Evolutionary conservation across 2,329 filamentous ascomycete species (phyloP).

Genomic region (Didymella pomorum): DNA sequence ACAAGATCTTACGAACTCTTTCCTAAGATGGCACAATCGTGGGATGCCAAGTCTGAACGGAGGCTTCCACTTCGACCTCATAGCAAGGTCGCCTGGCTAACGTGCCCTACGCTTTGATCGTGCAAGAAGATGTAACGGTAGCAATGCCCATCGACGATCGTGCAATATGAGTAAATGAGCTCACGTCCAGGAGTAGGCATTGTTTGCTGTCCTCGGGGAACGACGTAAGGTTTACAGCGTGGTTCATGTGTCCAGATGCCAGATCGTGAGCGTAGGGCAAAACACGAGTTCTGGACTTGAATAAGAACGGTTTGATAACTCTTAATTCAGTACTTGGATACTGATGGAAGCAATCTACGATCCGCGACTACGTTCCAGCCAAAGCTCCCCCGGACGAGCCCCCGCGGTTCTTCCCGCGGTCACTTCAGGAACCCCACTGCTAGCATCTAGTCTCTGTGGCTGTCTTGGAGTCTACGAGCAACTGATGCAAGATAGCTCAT

Average conservation of each 20-base stretch:
- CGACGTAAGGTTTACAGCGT: neutral
- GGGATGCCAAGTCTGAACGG: slow-evolving; percentile 8
- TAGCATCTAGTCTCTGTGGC: neutral
- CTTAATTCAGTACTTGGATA: neutral
- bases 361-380: neutral
- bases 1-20: slow-evolving; percentile 1
- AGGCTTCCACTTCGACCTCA: slow-evolving; percentile 5
- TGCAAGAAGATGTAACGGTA: slow-evolving; percentile 1
- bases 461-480: neutral
- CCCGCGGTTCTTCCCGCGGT: neutral
- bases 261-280: neutral
- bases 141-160: neutral
- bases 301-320: neutral
- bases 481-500: neutral
- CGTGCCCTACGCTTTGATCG: neutral
- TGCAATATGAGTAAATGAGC: neutral
- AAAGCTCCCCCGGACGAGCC: neutral
- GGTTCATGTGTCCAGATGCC: neutral
- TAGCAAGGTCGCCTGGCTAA: neutral
- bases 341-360: neutral
- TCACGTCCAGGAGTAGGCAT: neutral
- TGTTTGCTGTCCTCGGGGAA: neutral
- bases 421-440: neutral
- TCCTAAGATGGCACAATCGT: slow-evolving; percentile 5
- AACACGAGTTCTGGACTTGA: neutral